Conservation (phyloP, 371 early-diverging fungal species). For the Mucor indicus region DNA sequence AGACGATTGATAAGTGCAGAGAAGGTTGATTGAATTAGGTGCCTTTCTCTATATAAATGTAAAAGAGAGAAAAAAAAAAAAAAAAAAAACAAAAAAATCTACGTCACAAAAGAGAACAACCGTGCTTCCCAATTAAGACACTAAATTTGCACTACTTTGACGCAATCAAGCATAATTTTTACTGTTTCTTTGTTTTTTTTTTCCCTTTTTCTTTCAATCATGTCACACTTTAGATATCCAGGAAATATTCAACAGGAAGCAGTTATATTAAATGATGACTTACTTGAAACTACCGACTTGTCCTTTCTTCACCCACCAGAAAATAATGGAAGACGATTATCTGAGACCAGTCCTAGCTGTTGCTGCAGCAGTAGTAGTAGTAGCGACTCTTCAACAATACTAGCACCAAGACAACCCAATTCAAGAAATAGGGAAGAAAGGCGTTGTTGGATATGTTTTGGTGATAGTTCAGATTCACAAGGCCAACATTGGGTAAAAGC, state of each 20-base stretch:
- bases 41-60: too few relatives aligned
- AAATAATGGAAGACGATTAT: not conserved
- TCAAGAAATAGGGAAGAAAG: not conserved
- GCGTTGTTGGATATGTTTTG: constrained; percentile 72
- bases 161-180: too few relatives aligned
- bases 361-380: constrained; percentile 1
- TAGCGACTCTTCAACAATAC: constrained; percentile 12
- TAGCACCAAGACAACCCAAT: constrained; percentile 24
- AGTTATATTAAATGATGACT: constrained; percentile 3
- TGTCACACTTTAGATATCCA: constrained; percentile 24
- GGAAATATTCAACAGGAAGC: constrained; percentile 20
- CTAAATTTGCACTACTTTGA: too few relatives aligned
- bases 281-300: constrained; percentile 1
- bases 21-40: too few relatives aligned
- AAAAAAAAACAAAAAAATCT: not conserved
- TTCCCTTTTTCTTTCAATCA: constrained; percentile 2
- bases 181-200: not conserved
- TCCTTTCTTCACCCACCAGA: not conserved
- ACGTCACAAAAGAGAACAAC: constrained; percentile 1
- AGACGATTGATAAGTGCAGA: too few relatives aligned
- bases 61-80: constrained; percentile 1
- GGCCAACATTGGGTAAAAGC: constrained; percentile 71
- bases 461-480: constrained; percentile 57
- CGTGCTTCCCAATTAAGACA: not conserved
- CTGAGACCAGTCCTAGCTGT: not conserved